phyloP scores from a whole-genome alignment of 2,329 filamentous ascomycete species.

The Daldinia sp. region DNA sequence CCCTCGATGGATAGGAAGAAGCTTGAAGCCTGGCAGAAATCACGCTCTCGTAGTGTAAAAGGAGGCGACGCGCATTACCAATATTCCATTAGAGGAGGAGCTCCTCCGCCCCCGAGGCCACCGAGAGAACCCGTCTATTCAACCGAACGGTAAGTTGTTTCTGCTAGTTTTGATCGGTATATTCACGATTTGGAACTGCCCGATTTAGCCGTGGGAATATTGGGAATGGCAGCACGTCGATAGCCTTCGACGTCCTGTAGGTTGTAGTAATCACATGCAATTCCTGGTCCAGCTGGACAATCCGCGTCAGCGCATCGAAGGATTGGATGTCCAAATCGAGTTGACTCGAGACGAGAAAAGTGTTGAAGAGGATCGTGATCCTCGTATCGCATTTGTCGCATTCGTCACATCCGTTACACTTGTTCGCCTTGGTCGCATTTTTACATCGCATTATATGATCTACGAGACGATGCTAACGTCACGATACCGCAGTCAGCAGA shows the following conservation, averaged over 20 bases:
- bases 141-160: slow-evolving; percentile 41
- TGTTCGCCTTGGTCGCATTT: neutral
- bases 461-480: slow-evolving; percentile 40
- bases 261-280: slow-evolving; percentile 29
- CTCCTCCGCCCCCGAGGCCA: slow-evolving; percentile 46
- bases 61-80: slow-evolving; percentile 48
- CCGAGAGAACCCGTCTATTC: slow-evolving; percentile 45
- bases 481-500: slow-evolving; percentile 43
- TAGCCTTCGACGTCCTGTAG: slow-evolving; percentile 21
- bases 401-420: slow-evolving; percentile 1
- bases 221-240: neutral
- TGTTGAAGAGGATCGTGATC: slow-evolving; percentile 28
- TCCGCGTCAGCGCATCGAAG: slow-evolving; percentile 22
- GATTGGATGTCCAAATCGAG: slow-evolving; percentile 13
- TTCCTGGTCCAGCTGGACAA: slow-evolving; percentile 7
- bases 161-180: slow-evolving; percentile 10
- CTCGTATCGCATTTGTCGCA: slow-evolving; percentile 27
- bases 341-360: slow-evolving; percentile 11
- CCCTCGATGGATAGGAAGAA: slow-evolving; percentile 41
- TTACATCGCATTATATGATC: neutral
- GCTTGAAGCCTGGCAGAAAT: slow-evolving; percentile 46
- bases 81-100: slow-evolving; percentile 51
- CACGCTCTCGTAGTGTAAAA: slow-evolving; percentile 39
- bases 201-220: slow-evolving; percentile 8
- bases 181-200: neutral